These are phyloP conservation scores for Zanthoxylum bungeanum DNA, from an alignment of 345 rosid species.

Conservation along the genomic window DNA sequence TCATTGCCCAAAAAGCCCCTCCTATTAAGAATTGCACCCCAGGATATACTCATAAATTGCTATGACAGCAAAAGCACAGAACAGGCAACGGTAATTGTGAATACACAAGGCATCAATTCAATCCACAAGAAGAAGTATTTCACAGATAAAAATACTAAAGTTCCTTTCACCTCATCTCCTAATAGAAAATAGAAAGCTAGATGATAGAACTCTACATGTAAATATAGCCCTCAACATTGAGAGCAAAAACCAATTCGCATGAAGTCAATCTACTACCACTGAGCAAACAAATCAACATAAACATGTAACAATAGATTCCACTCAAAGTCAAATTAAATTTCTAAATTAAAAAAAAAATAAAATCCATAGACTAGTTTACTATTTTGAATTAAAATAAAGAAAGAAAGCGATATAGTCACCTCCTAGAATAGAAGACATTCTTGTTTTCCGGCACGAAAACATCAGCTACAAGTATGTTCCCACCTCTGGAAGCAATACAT, in stretches of 20 bases:
- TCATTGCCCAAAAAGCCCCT: neutral
- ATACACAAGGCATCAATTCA: neutral
- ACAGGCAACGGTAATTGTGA: neutral
- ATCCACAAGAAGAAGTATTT: neutral
- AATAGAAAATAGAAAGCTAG: neutral
- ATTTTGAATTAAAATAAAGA: neutral
- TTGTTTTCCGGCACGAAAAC: conserved; percentile 80
- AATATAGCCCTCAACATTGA: neutral
- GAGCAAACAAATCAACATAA: neutral
- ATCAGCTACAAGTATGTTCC: conserved; percentile 88
- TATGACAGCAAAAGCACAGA: neutral
- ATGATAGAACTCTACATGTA: neutral
- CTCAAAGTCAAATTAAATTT: neutral
- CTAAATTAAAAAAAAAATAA: neutral
- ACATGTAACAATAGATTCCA: neutral
- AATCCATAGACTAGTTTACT: neutral
- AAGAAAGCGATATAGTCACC: conserved; percentile 32
- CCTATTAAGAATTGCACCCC: neutral
- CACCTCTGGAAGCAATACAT: conserved; percentile 89
- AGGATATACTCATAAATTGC: neutral
- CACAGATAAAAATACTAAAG: neutral
- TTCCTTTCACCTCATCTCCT: neutral
- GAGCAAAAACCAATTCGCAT: neutral
- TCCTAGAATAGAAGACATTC: conserved; percentile 86
- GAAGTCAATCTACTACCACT: conserved; percentile 1